Base-by-base conservation (phyloP, 768 basidiomycete genomes). In the Amanita brunnescens region DNA sequence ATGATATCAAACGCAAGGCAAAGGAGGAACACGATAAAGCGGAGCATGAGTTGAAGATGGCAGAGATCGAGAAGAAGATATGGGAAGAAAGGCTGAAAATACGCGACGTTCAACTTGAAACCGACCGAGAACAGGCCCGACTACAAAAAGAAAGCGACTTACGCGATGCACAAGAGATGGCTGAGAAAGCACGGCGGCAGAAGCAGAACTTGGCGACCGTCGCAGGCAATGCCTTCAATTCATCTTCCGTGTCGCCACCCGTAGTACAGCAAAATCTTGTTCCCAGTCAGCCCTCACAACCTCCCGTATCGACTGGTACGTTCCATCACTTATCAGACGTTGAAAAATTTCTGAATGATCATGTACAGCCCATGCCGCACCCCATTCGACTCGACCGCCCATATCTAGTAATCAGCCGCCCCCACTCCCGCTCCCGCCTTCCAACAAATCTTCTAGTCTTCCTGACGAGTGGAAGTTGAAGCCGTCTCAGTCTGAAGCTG, bases 401-500 rank as follows among this genome's bases (percentile, higher is more conserved):
- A 34, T 32, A 7, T 47, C 45, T 12, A 5, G 9, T 23, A 18
- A 16, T 21, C 45, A 23, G n/a, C 2, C 14, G 5, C 14, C 23
- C 16, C 47, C 23, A 35, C 37, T 26, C 16, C 10, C 10, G 7
- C 23, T 10, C 34, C 10, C 35, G 41, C 49, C n/a, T 18, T 32
- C 45, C 6, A 41, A 20, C 18, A 8, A 44, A 4, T 33, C 35
- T 33, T 49, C 24, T 14, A 41, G 1, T 5, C 52, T 53, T 54
- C 49, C 43, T 20, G 46, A 29, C 21, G 40, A 16, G 21, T 33
- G 23, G 26, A 57, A 33, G 24, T n/a, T 47, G 42, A 12, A 41
- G 33, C 51, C 5, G 26, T 77, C 76, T 0, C 56, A 63, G 10
- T 68, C 77, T 1, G 62, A 73, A 60, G 54, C 60, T 0, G 74